Evolutionary conservation across 805 yeast genomes (phyloP).

Genomic region (Metschnikowia kunwiensis): DNA sequence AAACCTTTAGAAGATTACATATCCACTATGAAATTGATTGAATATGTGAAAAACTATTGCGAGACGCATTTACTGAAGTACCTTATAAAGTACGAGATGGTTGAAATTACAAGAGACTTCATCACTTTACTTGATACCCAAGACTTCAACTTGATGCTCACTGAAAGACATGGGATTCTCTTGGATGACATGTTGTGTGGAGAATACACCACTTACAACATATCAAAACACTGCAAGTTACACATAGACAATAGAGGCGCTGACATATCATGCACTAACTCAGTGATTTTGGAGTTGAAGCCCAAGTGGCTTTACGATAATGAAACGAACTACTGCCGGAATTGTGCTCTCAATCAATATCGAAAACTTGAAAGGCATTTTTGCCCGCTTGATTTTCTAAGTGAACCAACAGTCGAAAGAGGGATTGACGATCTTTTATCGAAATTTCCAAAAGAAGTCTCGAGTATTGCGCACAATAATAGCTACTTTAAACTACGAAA

Average conservation of each 20-base stretch:
- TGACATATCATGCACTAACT: not conserved
- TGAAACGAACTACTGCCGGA: constrained; percentile 15
- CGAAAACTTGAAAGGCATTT: constrained; percentile 16
- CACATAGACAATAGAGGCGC: constrained; percentile 15
- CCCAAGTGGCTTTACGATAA: constrained; percentile 22
- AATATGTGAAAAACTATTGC: constrained; percentile 37
- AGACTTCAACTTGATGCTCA: constrained; percentile 29
- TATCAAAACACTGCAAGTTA: constrained; percentile 38
- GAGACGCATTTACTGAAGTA: constrained; percentile 28
- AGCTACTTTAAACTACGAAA: constrained; percentile 1
- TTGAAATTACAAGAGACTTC: constrained; percentile 30
- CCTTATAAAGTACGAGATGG: constrained; percentile 32
- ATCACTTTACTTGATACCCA: constrained; percentile 25
- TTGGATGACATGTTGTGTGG: constrained; percentile 41
- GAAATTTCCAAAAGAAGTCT: constrained; percentile 4
- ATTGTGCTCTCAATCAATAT: constrained; percentile 16
- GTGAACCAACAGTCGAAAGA: constrained; percentile 3
- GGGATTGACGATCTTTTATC: constrained; percentile 16
- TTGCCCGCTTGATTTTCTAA: constrained; percentile 16
- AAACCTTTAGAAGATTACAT: constrained; percentile 35
- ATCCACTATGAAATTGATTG: constrained; percentile 39
- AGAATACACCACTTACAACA: constrained; percentile 23
- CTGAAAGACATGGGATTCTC: constrained; percentile 43
- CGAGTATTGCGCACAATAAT: not conserved
- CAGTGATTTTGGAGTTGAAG: constrained; percentile 16